Evolutionary conservation across 2,329 filamentous ascomycete genomes (phyloP), one percentile per base, ranked within the genome.

Genomic region (Cadophora sp.): DNA sequence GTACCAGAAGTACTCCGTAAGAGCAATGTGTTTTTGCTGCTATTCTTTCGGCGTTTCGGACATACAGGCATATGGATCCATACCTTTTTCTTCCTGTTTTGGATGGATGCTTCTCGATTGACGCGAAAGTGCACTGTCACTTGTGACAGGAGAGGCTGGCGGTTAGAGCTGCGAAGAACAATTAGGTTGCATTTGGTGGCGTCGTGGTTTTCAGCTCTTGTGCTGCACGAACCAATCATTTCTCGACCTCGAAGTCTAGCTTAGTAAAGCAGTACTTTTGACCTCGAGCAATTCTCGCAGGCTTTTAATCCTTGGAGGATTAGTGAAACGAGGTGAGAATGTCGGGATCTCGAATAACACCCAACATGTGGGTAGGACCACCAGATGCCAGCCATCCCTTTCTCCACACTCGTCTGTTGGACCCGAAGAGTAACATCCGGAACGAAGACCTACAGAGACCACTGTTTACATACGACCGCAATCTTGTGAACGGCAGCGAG

Each of bases 181-280:
- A 9, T 27, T 22, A 12, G 8, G 58, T 48, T 61, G 58, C 58
- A 61, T 46, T 61, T n/a, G 58, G 58, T 61, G 58, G 58, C 37
- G 58, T 48, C n/a, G 24, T 19, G 26, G 24, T 48, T 48, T 48
- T 61, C 58, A 61, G 58, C 37, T 61, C n/a, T 48, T n/a, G 14
- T 14, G 7, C 19, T 4, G 3, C 9, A 43, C 11, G 24, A 9
- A 12, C 58, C 58, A 61, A 61, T 46, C 40, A 22, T 29, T 26
- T 40, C 5, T 16, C 31, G 12, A 19, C n/a, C 4, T 40, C 9
- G n/a, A 59, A 16, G 9, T 22, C n/a, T 14, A 40, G 55, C 1
- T 43, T 26, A 40, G 31, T 59, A 14, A 37, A 12, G 11, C 31
- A 43, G 11, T 11, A 4, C 37, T 14, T 24, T 59, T 16, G 26